phyloP scores from a whole-genome alignment of 1,284 basidiomycete genomes.

The Rugiboletus extremiorientalis region DNA sequence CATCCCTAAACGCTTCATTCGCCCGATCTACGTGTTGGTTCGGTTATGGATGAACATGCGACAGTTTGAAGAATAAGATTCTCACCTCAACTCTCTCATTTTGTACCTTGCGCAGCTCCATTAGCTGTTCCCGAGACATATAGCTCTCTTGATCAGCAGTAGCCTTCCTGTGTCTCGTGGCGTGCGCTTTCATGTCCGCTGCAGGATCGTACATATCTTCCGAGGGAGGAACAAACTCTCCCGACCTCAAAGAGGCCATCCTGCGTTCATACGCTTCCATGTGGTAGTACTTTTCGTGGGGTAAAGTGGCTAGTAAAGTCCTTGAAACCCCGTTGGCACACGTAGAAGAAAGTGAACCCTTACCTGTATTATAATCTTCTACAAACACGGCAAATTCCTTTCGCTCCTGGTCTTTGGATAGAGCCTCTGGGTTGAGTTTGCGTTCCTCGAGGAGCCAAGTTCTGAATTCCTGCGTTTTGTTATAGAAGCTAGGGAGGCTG shows the following conservation, averaged over 20 bases:
- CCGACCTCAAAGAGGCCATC: conserved; percentile 79
- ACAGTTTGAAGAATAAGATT: conserved; percentile 5
- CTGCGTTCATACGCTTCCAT: conserved; percentile 78
- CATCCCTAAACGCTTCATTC: conserved; percentile 83
- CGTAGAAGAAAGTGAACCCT: conserved; percentile 14
- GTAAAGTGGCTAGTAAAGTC: conserved; percentile 65
- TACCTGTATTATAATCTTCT: conserved; percentile 89
- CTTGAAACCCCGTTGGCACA: neutral
- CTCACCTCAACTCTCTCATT: conserved; percentile 76
- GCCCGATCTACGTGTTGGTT: conserved; percentile 52
- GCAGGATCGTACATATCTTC: conserved; percentile 73
- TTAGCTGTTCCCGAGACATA: conserved; percentile 73
- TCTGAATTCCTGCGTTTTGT: conserved; percentile 80
- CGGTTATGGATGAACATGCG: neutral
- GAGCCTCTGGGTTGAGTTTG: conserved; percentile 83
- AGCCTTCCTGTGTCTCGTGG: conserved; percentile 63
- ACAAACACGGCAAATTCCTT: conserved; percentile 79
- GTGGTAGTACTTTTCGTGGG: conserved; percentile 91
- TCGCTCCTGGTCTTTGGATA: conserved; percentile 79
- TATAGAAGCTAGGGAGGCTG: conserved; percentile 57
- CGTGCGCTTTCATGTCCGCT: conserved; percentile 77
- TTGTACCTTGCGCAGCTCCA: conserved; percentile 79
- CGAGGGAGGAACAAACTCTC: conserved; percentile 70
- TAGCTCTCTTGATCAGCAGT: conserved; percentile 65
- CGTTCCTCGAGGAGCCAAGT: conserved; percentile 90